Conservation (phyloP, 345 rosid genomes). For the Eucalyptus rudis region DNA sequence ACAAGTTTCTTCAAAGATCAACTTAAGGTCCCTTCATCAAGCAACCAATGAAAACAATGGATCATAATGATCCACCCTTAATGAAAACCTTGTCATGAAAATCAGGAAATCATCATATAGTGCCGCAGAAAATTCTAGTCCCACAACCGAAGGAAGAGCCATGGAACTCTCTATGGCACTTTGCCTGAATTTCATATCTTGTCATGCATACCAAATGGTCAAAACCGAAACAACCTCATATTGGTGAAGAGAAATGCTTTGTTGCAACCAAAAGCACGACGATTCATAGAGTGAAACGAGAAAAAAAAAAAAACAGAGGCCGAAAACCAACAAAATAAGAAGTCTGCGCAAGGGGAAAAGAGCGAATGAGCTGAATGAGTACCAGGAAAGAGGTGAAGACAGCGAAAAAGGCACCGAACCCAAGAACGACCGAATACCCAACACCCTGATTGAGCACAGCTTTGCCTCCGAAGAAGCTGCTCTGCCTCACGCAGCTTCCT, state of each 20-base stretch:
- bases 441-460: conserved; percentile 63
- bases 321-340: background rate
- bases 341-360: background rate
- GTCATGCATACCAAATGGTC: background rate
- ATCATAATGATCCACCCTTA: background rate
- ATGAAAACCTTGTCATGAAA: background rate
- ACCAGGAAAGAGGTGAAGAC: conserved; percentile 84
- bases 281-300: background rate
- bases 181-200: background rate
- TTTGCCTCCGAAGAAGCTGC: conserved; percentile 62
- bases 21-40: background rate
- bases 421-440: conserved; percentile 80
- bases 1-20: background rate
- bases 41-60: background rate
- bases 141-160: background rate
- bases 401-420: conserved; percentile 91
- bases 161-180: background rate
- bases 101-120: background rate
- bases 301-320: background rate
- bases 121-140: background rate
- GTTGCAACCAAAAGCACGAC: background rate
- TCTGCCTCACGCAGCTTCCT: conserved; percentile 42
- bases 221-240: background rate
- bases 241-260: background rate
- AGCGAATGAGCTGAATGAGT: background rate